Evolutionary conservation across 257 asterid genomes (phyloP), one percentile per base, ranked within the genome.

Genomic region (Craterostigma plantagineum): DNA sequence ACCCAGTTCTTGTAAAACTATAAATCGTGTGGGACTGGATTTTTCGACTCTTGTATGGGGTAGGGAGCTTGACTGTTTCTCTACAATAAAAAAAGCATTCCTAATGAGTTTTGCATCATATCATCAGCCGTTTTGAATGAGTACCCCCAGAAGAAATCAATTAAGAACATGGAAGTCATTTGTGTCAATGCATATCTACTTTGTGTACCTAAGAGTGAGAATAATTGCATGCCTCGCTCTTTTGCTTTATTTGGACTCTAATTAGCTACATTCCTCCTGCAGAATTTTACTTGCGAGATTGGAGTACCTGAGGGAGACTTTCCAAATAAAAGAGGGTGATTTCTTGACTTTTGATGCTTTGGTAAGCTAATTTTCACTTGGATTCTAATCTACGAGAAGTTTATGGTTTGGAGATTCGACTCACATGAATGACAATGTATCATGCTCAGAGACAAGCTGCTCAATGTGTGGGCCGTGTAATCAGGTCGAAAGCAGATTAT

Each of bases 381-480:
- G 30, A 23, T 23, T 23, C 30, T 23, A 2, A 23, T 23, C 30
- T 23, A 23, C 6, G 30, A 23, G 30, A 23, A 23, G 2, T 23
- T 23, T 2, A 23, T 23, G 30, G 30, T 6, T 23, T 23, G 2
- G 6, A 2, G 30, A 6, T 23, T 23, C 30, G 4, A 23, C 30
- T 23, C 30, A 23, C 30, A 23, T n/a, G 13, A 8, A 7, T 11
- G 10, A 3, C 16, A 40, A 40, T 8, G 2, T 11, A 7, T 14
- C 45, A 35, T 55, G 14, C 41, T 15, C 76, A 87, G 98, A 82
- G 98, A 51, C 98, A 82, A 82, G 95, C 95, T 68, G 95, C 98
- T 48, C 95, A 90, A 62, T 87, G 98, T 45, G 98, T 87, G 34
- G 98, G 98, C 18, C 91, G 98, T 61, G 93, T 87, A 56, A 87